Base-by-base conservation (phyloP, 257 asterid species). In the Scutellaria baicalensis region DNA sequence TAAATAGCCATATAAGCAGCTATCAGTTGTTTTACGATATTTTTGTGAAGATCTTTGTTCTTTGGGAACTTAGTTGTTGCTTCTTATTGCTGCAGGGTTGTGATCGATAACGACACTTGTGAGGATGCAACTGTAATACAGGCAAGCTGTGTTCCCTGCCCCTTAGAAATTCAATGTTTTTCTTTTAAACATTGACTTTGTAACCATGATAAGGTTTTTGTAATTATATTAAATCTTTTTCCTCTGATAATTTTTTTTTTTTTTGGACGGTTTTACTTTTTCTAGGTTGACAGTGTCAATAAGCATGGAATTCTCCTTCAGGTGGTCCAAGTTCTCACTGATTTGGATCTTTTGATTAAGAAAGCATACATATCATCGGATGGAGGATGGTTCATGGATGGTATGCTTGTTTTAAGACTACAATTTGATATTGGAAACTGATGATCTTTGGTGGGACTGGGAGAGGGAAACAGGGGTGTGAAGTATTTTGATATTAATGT, bases 361-460 rank as follows among this genome's bases (percentile, higher is more conserved):
- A 89, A 89, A 79, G 96, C 94, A 7, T 89, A 89, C 83, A 85
- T 89, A 65, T 89, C 96, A 9, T 89, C 94, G 1, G 96, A 89
- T 68, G 94, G 90, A 14, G 96, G 91, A 38, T 89, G 96, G 96
- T 89, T 87, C 80, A 89, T 89, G 96, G 92, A 89, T 67, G 96
- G 94, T 89, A 84, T 64, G 80, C 23, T 52, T 66, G 49, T 48
- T 64, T 44, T 38, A 5, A 11, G 23, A 38, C 18, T 18, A 31
- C 27, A 57, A 42, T 21, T 48, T 56, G 64, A 18, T 49, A 18
- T 8, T 73, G 65, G 51, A 49, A 66, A 38, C 59, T 14, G 33
- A 6, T 66, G 63, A 52, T 36, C 11, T 27, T 50, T 33, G 10
- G 61, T 57, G 47, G 8, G 17, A 23, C 16, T 8, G 51, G 39